Evolutionary conservation across 306 rosid genomes (phyloP), one percentile per base, ranked within the genome.

Genomic region (Cicer yamashitae): DNA sequence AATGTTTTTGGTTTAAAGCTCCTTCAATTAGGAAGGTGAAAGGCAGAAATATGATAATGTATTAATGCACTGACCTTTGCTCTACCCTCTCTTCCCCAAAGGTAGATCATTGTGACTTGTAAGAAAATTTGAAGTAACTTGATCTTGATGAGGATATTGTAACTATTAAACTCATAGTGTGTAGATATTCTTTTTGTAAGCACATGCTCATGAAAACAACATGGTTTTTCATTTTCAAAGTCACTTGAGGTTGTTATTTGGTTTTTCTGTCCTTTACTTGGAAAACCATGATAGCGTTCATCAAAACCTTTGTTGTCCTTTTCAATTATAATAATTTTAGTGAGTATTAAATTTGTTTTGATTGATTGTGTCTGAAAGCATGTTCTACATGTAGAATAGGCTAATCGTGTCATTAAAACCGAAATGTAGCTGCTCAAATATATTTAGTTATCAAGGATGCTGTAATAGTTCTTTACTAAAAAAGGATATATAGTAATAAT

Each of bases 1-100:
- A 37, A n/a, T 18, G 34, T 70, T 81, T 63, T 45, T 52, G 57
- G 75, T 64, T 70, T 62, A 53, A 56, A 39, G 58, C 52, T 56
- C 53, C 10, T 18, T 17, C 34, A 40, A n/a, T 67, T 53, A 50
- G 65, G 48, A 45, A 34, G 57, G 38, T 47, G 39, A 48, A 39
- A 39, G 75, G 64, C 14, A 46, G 61, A 70, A 64, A 54, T 41
- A 54, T 64, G 79, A 54, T 40, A 41, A 39, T 75, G 56, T 57
- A 45, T 63, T 57, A 63, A 9, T 64, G 17, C 70, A 56, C 37
- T 48, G 52, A 37, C 10, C 20, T 71, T 64, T 25, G 7, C 67
- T 40, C 25, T 38, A 25, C 63, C 71, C 41, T 30, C 34, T 30
- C 34, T 30, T 30, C 34, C 34, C 34, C 11, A 2, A 63, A n/a